These are phyloP conservation scores for Monosporascus ibericus DNA, from an alignment of 2,329 filamentous ascomycete species.

Conservation along the genomic window DNA sequence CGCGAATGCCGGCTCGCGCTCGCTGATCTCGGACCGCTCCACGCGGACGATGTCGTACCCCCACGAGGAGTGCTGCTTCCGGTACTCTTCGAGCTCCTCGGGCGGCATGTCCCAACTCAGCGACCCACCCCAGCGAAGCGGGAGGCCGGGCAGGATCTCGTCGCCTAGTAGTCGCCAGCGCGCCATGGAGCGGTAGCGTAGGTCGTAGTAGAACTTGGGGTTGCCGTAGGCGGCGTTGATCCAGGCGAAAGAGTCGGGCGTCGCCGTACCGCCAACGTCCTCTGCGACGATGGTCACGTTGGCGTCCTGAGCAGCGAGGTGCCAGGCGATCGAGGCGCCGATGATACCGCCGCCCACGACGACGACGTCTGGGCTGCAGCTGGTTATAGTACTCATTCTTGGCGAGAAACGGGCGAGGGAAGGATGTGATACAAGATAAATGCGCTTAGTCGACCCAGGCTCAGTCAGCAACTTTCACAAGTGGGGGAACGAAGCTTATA, in stretches of 20 bases:
- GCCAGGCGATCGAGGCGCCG: constrained; percentile 26
- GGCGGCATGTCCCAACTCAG: constrained; percentile 17
- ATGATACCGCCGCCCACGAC: constrained; percentile 23
- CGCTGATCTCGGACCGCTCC: constrained; percentile 10
- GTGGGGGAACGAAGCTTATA: no score
- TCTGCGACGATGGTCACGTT: constrained; percentile 23
- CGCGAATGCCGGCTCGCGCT: constrained; percentile 16
- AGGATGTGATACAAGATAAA: no score
- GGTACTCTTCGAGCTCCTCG: constrained; percentile 17
- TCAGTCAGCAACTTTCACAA: no score
- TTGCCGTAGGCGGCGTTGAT: constrained; percentile 24
- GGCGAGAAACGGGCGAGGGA: no score
- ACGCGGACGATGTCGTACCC: constrained; percentile 21
- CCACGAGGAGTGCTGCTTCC: constrained; percentile 17
- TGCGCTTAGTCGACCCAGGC: no score
- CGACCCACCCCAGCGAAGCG: constrained; percentile 19
- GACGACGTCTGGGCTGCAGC: constrained; percentile 10
- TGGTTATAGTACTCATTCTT: neutral
- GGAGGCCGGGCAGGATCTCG: constrained; percentile 15
- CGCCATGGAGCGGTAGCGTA: constrained; percentile 22
- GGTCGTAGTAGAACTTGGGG: constrained; percentile 22
- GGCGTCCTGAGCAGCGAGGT: constrained; percentile 15
- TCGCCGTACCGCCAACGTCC: constrained; percentile 23
- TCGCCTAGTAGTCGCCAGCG: constrained; percentile 18
- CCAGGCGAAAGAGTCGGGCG: constrained; percentile 27